Conservation (phyloP, 2,329 filamentous ascomycete species). For the Hymenoscyphus fraxineus region DNA sequence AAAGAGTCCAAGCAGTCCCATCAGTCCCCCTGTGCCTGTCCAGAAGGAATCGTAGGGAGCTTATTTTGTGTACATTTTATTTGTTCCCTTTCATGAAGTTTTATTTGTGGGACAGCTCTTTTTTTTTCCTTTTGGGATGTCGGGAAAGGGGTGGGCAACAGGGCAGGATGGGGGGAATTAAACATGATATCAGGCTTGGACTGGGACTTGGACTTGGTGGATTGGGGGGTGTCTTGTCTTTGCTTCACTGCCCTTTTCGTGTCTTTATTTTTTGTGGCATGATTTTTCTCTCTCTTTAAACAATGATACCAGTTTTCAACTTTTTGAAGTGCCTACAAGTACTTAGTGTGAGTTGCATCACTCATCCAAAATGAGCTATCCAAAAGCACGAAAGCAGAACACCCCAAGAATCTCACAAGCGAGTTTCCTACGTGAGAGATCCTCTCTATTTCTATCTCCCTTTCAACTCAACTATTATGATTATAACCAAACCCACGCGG, state of each 20-base stretch:
- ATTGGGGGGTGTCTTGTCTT: not conserved
- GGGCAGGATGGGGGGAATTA: not conserved
- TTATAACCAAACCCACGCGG: not conserved
- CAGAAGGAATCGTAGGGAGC: not conserved
- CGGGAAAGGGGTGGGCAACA: not conserved
- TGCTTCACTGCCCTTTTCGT: not conserved
- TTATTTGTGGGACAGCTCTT: not conserved
- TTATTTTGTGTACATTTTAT: not conserved
- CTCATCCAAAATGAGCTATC: no score
- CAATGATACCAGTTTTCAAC: not conserved
- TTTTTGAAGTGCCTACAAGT: not conserved
- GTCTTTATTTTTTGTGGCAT: not conserved
- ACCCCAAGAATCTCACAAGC: not conserved
- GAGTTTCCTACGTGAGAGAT: not conserved
- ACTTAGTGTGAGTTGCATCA: no score
- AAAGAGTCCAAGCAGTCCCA: not conserved
- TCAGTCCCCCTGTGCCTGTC: not conserved
- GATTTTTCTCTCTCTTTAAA: not conserved
- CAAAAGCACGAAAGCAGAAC: no score
- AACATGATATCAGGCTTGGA: not conserved
- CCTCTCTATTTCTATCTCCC: constrained; percentile 1
- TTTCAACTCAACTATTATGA: not conserved
- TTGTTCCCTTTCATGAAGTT: not conserved
- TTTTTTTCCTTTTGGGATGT: not conserved
- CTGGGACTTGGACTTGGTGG: not conserved